These are phyloP conservation scores for Metarhizium brunneum DNA, from an alignment of 2,329 filamentous ascomycete species.

Conservation along the genomic window DNA sequence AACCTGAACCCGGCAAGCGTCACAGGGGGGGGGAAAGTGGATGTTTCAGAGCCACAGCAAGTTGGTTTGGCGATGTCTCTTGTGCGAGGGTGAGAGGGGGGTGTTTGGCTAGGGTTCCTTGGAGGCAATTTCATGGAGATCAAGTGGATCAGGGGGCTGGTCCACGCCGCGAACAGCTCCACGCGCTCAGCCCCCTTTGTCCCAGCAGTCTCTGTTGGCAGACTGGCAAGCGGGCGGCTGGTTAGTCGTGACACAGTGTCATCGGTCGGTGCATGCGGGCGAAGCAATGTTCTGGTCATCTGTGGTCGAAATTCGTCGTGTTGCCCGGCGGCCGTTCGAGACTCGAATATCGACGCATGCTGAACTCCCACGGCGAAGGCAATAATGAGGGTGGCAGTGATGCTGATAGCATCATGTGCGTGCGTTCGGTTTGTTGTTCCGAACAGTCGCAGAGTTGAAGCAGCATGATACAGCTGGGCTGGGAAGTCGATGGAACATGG, in stretches of 20 bases:
- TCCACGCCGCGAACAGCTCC: conserved; percentile 5
- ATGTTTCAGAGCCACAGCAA: conserved; percentile 11
- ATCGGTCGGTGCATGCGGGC: neutral
- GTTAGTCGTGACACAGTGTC: neutral
- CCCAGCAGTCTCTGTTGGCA: neutral
- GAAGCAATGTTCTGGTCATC: neutral
- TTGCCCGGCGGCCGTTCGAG: neutral
- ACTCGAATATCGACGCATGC: neutral
- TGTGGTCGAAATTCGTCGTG: neutral
- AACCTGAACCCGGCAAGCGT: neutral
- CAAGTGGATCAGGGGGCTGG: conserved; percentile 10
- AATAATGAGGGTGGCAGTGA: neutral
- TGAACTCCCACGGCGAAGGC: neutral
- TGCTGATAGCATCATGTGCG: neutral
- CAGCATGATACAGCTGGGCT: neutral
- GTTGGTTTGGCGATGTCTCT: neutral
- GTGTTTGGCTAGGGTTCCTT: conserved; percentile 10
- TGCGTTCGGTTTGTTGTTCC: neutral
- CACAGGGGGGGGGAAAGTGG: conserved; percentile 1
- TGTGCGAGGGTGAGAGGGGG: conserved; percentile 12
- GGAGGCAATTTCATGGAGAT: conserved; percentile 15
- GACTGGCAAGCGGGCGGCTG: neutral
- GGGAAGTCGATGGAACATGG: neutral
- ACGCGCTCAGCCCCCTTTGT: conserved; percentile 12
- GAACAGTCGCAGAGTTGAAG: neutral